Conservation (phyloP, 345 rosid genomes). For the Camelina laxa region DNA sequence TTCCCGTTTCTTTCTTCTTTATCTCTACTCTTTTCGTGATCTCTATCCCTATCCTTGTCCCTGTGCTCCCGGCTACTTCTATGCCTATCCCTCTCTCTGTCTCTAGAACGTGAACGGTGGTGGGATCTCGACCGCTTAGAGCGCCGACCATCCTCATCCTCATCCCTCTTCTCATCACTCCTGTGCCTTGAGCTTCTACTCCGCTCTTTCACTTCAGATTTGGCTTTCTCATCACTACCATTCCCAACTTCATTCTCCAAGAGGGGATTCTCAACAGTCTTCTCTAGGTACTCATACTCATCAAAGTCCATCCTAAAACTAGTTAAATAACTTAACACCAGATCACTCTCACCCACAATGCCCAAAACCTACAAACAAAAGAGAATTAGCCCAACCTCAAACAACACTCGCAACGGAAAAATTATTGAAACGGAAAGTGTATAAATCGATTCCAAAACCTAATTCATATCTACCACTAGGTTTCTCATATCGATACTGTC, state of each 20-base stretch:
- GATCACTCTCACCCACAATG: not conserved
- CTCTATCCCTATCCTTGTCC: slow-evolving; percentile 60
- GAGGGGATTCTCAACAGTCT: slow-evolving; percentile 79
- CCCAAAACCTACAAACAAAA: slow-evolving; percentile 23
- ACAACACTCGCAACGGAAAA: not conserved
- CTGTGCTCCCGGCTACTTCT: slow-evolving; percentile 62
- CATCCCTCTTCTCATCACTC: slow-evolving; percentile 57
- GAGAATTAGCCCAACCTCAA: slow-evolving; percentile 4
- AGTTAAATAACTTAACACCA: slow-evolving; percentile 26
- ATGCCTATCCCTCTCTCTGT: slow-evolving; percentile 71
- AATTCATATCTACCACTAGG: slow-evolving; percentile 13
- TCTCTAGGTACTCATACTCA: slow-evolving; percentile 95
- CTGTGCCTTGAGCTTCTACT: slow-evolving; percentile 67
- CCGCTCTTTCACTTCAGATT: slow-evolving; percentile 52
- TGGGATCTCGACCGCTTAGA: slow-evolving; percentile 61
- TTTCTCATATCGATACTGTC: not conserved
- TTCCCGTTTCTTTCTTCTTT: slow-evolving; percentile 48
- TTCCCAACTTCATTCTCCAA: slow-evolving; percentile 55
- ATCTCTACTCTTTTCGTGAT: slow-evolving; percentile 40
- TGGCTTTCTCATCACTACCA: slow-evolving; percentile 54
- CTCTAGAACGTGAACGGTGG: slow-evolving; percentile 73
- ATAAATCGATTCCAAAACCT: slow-evolving; percentile 16
- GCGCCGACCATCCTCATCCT: slow-evolving; percentile 50
- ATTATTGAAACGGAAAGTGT: not conserved
- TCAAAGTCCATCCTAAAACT: slow-evolving; percentile 75